Evolutionary conservation across 2,329 filamentous ascomycete species (phyloP), one percentile per base, ranked within the genome.

Genomic region (Zymoseptoria tritici): DNA sequence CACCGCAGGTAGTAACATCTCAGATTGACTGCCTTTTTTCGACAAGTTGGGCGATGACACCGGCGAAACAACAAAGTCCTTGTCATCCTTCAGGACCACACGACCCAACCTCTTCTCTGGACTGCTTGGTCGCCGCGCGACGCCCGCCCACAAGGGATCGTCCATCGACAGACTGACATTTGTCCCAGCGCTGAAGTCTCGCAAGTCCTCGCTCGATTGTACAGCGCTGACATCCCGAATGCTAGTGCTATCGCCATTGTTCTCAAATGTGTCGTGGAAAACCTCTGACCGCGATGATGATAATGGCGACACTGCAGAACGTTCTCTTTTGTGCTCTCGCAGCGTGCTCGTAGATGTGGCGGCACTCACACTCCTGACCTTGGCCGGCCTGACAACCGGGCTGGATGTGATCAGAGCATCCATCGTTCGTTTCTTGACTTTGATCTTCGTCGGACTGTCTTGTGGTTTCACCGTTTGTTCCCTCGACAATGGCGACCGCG

Each of bases 401-500:
- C 36, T 52, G 36, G 58, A 52, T 13, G 57, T 54, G 55, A 61
- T 54, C 26, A 62, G 50, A 50, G 56, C 61, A 8, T 67, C 64
- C 20, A 63, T 57, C 51, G 62, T 67, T 26, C 66, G 63, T 61
- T 70, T 71, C 57, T 68, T 71, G 66, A 76, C 64, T 66, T 77
- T 79, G 59, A 77, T 66, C 66, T 76, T 78, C 60, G 52, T 74
- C 46, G 74, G 70, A 55, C 68, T 76, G 55, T 70, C 63, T 49
- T 65, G 60, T 68, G 67, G 42, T 64, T 67, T 71, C 78, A 77
- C 22, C 77, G 42, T 89, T 83, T n/a, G 81, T 76, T 67, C 64
- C 31, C 62, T 57, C 19, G 63, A 60, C 16, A 70, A 56, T 26
- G 70, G 68, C 42, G 69, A 64, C 22, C 62, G 62, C 20, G 61